phyloP scores from a whole-genome alignment of 495 filamentous ascomycete genomes.

The Talaromyces proteolyticus region DNA sequence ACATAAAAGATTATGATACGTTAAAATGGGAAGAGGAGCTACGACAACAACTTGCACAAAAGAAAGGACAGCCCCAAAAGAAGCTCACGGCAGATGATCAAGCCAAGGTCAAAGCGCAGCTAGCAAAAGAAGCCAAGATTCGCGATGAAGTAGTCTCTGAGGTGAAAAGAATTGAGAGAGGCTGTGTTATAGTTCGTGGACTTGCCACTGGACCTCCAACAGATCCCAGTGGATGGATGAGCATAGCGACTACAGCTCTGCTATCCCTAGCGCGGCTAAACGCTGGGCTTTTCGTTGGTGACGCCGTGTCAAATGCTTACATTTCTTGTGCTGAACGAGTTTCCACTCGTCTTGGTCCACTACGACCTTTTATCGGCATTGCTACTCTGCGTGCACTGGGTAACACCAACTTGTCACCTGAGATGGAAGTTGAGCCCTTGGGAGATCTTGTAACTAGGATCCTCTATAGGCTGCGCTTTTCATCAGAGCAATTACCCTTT shows the following conservation, averaged over 20 bases:
- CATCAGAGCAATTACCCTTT: slow-evolving; percentile 86
- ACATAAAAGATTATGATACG: slow-evolving; percentile 86
- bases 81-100: slow-evolving; percentile 88
- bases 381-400: slow-evolving; percentile 77
- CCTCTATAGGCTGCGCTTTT: slow-evolving; percentile 82
- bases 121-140: slow-evolving; percentile 79
- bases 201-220: slow-evolving; percentile 82
- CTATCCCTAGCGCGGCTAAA: slow-evolving; percentile 69
- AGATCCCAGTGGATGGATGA: slow-evolving; percentile 82
- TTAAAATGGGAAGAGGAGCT: slow-evolving; percentile 96
- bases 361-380: slow-evolving; percentile 77
- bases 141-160: slow-evolving; percentile 60
- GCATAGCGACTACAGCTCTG: slow-evolving; percentile 62
- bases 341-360: slow-evolving; percentile 65
- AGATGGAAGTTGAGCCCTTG: slow-evolving; percentile 70
- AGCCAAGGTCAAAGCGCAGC: slow-evolving; percentile 83
- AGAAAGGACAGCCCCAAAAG: slow-evolving; percentile 83
- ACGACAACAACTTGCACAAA: slow-evolving; percentile 78
- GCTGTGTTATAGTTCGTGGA: slow-evolving; percentile 75
- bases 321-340: slow-evolving; percentile 69
- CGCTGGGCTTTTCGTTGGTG: slow-evolving; percentile 72
- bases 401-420: slow-evolving; percentile 61
- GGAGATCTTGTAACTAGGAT: slow-evolving; percentile 84
- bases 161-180: slow-evolving; percentile 64
- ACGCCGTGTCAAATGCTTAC: slow-evolving; percentile 72